Evolutionary conservation across 805 yeast genomes (phyloP).

Genomic region (Isabelozyma rhagii): DNA sequence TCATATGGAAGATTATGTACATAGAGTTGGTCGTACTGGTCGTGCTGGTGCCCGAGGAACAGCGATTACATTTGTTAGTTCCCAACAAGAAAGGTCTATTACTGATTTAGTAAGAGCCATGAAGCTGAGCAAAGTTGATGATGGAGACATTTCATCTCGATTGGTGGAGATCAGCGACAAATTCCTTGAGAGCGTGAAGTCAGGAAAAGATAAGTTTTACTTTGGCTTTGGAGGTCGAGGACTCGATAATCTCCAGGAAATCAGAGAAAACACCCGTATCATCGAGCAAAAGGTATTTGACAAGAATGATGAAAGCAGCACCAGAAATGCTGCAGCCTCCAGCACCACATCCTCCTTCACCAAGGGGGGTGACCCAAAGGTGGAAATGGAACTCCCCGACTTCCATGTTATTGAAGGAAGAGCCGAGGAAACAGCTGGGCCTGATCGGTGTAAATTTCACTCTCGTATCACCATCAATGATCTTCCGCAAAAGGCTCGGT

Average conservation of each 20-base stretch:
- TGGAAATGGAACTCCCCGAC: constrained; percentile 31
- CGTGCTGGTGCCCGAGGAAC: constrained; percentile 79
- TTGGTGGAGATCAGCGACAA: constrained; percentile 48
- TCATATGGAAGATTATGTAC: constrained; percentile 93
- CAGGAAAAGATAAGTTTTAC: constrained; percentile 61
- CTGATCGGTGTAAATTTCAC: constrained; percentile 54
- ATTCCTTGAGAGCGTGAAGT: constrained; percentile 59
- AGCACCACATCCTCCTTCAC: too few species aligned
- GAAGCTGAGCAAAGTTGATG: constrained; percentile 47
- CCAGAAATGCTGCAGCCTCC: constrained; percentile 33
- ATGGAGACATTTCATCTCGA: constrained; percentile 47
- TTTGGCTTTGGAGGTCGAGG: constrained; percentile 96
- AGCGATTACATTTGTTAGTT: constrained; percentile 58
- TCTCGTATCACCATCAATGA: constrained; percentile 80
- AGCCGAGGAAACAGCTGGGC: constrained; percentile 52
- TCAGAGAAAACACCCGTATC: constrained; percentile 49
- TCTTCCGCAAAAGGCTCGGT: constrained; percentile 74
- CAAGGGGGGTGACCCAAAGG: not conserved
- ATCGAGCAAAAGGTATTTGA: constrained; percentile 46
- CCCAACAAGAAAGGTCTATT: constrained; percentile 60
- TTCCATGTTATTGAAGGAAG: constrained; percentile 50
- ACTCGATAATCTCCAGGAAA: constrained; percentile 68
- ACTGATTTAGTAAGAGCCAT: constrained; percentile 69
- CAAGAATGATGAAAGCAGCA: not conserved
- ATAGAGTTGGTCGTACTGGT: constrained; percentile 94